A percentile compares a stretch with the other conserved stretches of the same genome.
phyloP scores from a whole-genome alignment of 371 early-diverging fungal species.

The Mortierella sp. region DNA sequence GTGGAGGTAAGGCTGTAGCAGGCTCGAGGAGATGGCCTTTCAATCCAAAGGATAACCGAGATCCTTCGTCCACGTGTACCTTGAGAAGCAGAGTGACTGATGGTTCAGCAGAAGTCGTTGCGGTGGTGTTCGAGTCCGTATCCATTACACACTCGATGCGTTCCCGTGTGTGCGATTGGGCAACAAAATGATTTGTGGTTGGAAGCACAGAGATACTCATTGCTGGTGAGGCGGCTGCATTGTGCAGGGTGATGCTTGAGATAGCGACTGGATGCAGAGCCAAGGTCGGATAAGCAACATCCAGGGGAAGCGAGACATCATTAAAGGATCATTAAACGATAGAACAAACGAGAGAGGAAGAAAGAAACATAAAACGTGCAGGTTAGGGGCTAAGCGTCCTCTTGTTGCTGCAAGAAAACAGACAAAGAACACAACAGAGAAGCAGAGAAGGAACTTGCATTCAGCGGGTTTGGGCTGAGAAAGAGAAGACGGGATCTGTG shows the following conservation, averaged over 20 bases:
- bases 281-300: not conserved
- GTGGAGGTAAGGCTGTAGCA: slow-evolving; percentile 4
- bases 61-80: slow-evolving; percentile 29
- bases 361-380: slow-evolving; percentile 9
- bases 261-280: slow-evolving; percentile 26
- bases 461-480: slow-evolving; percentile 22
- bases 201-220: slow-evolving; percentile 23
- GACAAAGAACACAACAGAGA: not conserved
- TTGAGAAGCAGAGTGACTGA: slow-evolving; percentile 28
- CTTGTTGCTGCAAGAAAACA: not conserved
- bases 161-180: slow-evolving; percentile 33
- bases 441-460: slow-evolving; percentile 26
- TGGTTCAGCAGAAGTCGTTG: slow-evolving; percentile 2
- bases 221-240: slow-evolving; percentile 39
- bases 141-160: slow-evolving; percentile 41
- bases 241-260: slow-evolving; percentile 35
- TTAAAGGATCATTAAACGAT: too few species aligned
- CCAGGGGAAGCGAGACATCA: too few species aligned
- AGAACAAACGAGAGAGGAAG: too few species aligned
- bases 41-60: slow-evolving; percentile 36
- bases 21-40: slow-evolving; percentile 22
- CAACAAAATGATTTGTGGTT: slow-evolving; percentile 13
- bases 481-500: slow-evolving; percentile 32
- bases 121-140: not conserved
- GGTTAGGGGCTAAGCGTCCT: slow-evolving; percentile 1